These are phyloP conservation scores for Fusarium sp. DNA, from an alignment of 2,329 filamentous ascomycete genomes.

Conservation along the genomic window DNA sequence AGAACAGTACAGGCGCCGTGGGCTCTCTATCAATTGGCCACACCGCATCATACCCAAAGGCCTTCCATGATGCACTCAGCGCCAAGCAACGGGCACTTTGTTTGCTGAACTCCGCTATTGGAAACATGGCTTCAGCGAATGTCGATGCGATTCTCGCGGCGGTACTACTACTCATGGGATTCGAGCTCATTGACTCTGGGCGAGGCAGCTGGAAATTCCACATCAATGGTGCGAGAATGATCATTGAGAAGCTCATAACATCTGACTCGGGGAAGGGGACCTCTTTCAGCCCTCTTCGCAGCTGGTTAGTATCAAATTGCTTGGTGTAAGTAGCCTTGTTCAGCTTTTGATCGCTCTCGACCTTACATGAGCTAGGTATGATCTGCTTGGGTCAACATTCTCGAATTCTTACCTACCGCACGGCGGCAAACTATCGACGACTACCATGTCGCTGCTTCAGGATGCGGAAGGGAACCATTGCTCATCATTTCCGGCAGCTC, in stretches of 20 bases:
- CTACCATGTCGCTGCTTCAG: neutral
- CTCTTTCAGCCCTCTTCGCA: neutral
- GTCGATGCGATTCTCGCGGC: neutral
- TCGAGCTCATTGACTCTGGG: neutral
- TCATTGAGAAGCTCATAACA: neutral
- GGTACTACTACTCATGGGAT: neutral
- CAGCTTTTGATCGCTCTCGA: fast-evolving
- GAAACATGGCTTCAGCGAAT: neutral
- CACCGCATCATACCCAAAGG: fast-evolving
- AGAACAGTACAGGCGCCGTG: neutral
- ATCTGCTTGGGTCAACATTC: neutral
- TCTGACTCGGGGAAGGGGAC: fast-evolving
- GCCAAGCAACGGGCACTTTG: neutral
- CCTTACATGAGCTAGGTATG: neutral
- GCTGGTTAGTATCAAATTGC: neutral
- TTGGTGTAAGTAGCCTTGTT: neutral
- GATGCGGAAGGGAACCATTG: neutral
- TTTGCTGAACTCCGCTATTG: neutral
- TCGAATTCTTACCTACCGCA: neutral
- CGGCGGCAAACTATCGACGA: neutral
- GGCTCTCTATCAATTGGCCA: neutral
- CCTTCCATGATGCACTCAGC: neutral
- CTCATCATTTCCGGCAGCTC: neutral
- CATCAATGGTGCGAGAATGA: neutral
- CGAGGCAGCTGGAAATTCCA: neutral